Conservation (phyloP, 2,329 filamentous ascomycete genomes). For the Zasmidium angulare region DNA sequence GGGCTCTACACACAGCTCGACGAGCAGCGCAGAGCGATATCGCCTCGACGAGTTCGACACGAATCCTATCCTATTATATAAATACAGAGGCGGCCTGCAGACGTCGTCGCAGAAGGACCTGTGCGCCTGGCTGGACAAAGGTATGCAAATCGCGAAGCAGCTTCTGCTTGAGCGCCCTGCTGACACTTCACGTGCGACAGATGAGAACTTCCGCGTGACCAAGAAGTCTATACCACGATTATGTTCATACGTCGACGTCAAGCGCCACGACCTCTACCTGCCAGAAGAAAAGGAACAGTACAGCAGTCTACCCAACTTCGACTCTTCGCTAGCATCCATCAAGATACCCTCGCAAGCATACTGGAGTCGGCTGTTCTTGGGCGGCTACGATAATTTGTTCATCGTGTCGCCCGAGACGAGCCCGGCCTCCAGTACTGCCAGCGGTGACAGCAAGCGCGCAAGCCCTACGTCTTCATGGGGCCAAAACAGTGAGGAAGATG, state of each 20-base stretch:
- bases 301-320: conserved; percentile 41
- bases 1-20: conserved; percentile 41
- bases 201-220: conserved; percentile 47
- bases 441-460: conserved; percentile 30
- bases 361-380: conserved; percentile 47
- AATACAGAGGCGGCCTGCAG: conserved; percentile 45
- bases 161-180: conserved; percentile 1
- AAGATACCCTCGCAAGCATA: conserved; percentile 46
- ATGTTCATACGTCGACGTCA: conserved; percentile 47
- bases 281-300: conserved; percentile 38
- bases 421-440: conserved; percentile 33
- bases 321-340: conserved; percentile 49
- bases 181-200: conserved; percentile 26
- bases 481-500: conserved; percentile 18
- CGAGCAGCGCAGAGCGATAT: conserved; percentile 41
- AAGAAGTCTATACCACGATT: conserved; percentile 48
- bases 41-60: conserved; percentile 45
- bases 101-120: conserved; percentile 47
- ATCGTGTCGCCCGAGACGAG: conserved; percentile 48
- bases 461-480: conserved; percentile 33
- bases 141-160: conserved; percentile 20
- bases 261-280: conserved; percentile 47
- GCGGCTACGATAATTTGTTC: conserved; percentile 49
- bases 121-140: conserved; percentile 39
- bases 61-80: conserved; percentile 47